Conservation (phyloP, 768 basidiomycete genomes). For the Xanthoconium purpureum region DNA sequence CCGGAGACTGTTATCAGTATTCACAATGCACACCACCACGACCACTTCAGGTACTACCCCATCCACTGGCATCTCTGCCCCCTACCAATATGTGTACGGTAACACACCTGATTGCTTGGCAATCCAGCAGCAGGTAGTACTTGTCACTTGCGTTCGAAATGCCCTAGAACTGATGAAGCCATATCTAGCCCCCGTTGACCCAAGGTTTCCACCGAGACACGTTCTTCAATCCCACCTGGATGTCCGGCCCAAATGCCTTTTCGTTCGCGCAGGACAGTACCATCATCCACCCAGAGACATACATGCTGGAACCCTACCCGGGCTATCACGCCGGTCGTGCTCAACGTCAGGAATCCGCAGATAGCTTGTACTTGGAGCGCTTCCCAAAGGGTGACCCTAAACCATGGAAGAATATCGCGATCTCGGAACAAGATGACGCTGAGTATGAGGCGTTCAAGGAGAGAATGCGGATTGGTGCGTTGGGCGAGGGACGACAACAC, state of each 20-base stretch:
- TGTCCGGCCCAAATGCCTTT: slow-evolving; percentile 11
- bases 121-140: not conserved
- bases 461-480: not conserved
- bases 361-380: not conserved
- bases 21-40: too few species aligned
- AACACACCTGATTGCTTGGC: not conserved
- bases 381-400: not conserved
- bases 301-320: not conserved
- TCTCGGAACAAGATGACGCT: not conserved
- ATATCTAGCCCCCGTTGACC: not conserved
- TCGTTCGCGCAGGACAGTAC: slow-evolving; percentile 8
- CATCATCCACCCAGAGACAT: slow-evolving; percentile 4
- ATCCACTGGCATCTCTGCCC: not conserved
- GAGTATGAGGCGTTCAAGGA: not conserved
- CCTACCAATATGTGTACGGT: not conserved
- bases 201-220: slow-evolving; percentile 49
- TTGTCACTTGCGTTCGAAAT: not conserved
- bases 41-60: not conserved
- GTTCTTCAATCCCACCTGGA: slow-evolving; percentile 41
- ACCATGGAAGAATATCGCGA: slow-evolving; percentile 18
- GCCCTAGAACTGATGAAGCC: not conserved
- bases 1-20: too few species aligned
- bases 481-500: not conserved
- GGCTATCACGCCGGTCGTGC: not conserved
- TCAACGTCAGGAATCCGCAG: not conserved